Evolutionary conservation across 108 stramenopile genomes (phyloP), one percentile per base, ranked within the genome.

Genomic region (Cyclotella cryptica): DNA sequence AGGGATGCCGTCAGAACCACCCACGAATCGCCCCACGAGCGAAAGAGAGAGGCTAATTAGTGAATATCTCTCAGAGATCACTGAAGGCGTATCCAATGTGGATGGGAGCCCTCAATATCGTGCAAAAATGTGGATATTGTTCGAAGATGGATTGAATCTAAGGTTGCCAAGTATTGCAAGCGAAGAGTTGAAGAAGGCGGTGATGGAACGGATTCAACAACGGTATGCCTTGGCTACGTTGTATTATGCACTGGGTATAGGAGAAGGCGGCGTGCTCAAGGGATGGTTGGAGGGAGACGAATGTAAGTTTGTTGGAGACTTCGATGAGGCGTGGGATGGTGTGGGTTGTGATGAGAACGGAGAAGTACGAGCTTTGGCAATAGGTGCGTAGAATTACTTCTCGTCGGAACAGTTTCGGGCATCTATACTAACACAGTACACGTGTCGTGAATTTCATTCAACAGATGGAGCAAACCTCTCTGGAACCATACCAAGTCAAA

Each of bases 281-380:
- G 82, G 88, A 39, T 94, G 93, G 93, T 27, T 94, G 30, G 62
- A 61, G 24, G 88, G 84, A 10, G 86, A 90, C 44, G 93, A 94
- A 76, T 94, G 93, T 63, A 67, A 68, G n/a, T 60, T 59, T 59
- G 75, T 74, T 10, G 79, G 67, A 26, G 71, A 77, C 24, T 77
- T 71, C 19, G 80, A 76, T 21, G 47, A 57, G 59, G 72, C 72
- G 15, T 91, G 90, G 90, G 68, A 63, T 55, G 88, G 89, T 27
- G 70, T 89, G 19, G 67, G 53, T 52, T 92, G 90, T 55, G 85
- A 86, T 43, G 69, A 72, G 27, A 79, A 85, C 29, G 87, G 84
- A 9, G 59, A 78, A n/a, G 84, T 94, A 49, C 83, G 84, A 65
- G 80, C 86, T 0, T 21, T 92, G 28, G 87, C 80, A 18, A 74